These are phyloP conservation scores for Backusella sp. DNA, from an alignment of 192 early-diverging fungal genomes.

Conservation along the genomic window DNA sequence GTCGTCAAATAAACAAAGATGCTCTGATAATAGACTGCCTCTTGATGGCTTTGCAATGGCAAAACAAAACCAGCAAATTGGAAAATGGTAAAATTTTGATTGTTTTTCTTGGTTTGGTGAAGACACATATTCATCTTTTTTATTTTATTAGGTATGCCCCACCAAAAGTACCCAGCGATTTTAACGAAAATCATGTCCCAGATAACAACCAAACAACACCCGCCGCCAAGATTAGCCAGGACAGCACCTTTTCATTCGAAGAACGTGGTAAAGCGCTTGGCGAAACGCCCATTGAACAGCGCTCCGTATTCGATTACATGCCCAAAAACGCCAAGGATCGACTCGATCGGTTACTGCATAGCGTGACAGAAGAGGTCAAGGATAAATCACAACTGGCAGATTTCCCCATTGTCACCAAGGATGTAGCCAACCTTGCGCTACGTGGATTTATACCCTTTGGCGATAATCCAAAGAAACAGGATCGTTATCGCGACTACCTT, in stretches of 20 bases:
- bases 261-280: conserved; percentile 66
- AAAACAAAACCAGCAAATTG: conserved; percentile 13
- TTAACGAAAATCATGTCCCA: conserved; percentile 6
- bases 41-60: conserved; percentile 23
- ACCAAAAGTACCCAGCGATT: conserved; percentile 24
- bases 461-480: conserved; percentile 66
- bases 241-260: conserved; percentile 34
- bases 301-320: conserved; percentile 76
- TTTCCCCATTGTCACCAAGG: conserved; percentile 55
- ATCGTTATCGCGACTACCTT: conserved; percentile 69
- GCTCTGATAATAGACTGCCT: conserved; percentile 23
- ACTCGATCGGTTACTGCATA: conserved; percentile 52
- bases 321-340: conserved; percentile 63
- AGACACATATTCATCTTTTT: not conserved
- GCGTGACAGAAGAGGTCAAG: conserved; percentile 30
- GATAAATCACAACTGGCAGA: conserved; percentile 33
- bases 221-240: not conserved
- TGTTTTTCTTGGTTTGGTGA: no score
- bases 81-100: conserved; percentile 25
- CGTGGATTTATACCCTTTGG: conserved; percentile 83
- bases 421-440: conserved; percentile 65
- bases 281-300: conserved; percentile 62
- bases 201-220: not conserved
- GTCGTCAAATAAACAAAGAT: conserved; percentile 9
- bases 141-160: conserved; percentile 27